Percentiles rank a stretch among this genome's conserved stretches.
Conservation (phyloP, 371 early-diverging fungal species). For the Haplosporangium sp. region DNA sequence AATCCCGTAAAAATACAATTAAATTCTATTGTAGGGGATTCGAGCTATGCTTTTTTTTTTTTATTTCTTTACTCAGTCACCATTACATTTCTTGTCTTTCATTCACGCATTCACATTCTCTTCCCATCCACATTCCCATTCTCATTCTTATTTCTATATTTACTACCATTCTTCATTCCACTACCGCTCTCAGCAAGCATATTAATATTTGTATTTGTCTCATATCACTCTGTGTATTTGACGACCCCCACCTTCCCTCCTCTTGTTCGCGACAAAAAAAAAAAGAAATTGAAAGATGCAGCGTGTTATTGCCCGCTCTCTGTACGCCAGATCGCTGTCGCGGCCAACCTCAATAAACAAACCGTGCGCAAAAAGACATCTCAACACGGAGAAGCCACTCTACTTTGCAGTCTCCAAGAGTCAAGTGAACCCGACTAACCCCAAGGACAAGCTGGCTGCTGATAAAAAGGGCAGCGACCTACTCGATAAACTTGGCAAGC, state of each 20-base stretch:
- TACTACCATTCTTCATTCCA: neutral
- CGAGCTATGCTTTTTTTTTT: neutral
- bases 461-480: slow-evolving; percentile 23
- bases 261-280: too few relatives aligned
- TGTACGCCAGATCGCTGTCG: neutral
- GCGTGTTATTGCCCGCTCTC: slow-evolving; percentile 5
- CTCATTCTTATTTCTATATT: neutral
- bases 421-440: neutral
- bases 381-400: slow-evolving; percentile 25
- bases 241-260: neutral
- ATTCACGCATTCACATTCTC: neutral
- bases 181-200: too few relatives aligned
- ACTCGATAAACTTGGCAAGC: slow-evolving; percentile 17
- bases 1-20: slow-evolving; percentile 22
- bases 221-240: neutral
- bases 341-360: neutral
- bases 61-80: neutral
- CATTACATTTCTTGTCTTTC: neutral
- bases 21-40: too few relatives aligned
- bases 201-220: neutral
- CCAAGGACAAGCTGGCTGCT: slow-evolving; percentile 2
- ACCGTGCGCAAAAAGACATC: neutral
- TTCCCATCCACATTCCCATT: slow-evolving; percentile 4
- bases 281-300: slow-evolving; percentile 5
- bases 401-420: slow-evolving; percentile 19